Base-by-base conservation (phyloP, 1,284 basidiomycete genomes). In the Vanrija sp. region DNA sequence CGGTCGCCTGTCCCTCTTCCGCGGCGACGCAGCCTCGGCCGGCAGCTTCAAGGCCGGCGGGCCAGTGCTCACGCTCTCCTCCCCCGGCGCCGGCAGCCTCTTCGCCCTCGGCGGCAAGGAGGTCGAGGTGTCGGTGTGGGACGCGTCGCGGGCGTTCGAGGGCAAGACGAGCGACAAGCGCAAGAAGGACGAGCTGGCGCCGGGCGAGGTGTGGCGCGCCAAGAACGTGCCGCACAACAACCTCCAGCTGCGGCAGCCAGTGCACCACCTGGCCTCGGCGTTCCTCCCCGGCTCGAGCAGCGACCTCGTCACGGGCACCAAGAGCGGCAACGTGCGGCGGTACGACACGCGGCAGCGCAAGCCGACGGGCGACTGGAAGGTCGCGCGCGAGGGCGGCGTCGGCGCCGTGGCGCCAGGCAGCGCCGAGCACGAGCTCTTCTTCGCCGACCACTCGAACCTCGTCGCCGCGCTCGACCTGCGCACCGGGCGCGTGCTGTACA, bases 61-160 rank as follows among this genome's bases (percentile, higher is more conserved):
- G 2, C 71, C 71, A 2, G 53, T 75, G 4, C 64, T 65, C 18
- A 63, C 69, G n/a, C 57, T 75, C 39, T 79, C 80, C n/a, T 65
- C 73, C 0, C 53, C 67, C 0, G 72, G 88, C 15, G 80, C 82
- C 48, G 75, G 74, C 5, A 69, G 77, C 22, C 80, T 80, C 0
- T 91, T 94, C 73, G 83, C 85, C 0, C 86, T 90, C 59, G 91
- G 86, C 6, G 91, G 91, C 4, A 85, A 93, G 63, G 91, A 94
- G 72, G 87, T 94, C 16, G 89, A 93, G 55, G 71, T 91, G 3
- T 90, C 88, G 1, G 66, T 93, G 1, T 94, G 88, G 87, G 81
- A 89, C 66, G 80, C 83, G 3, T 85, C 89, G 65, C 72, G 77
- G 41, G 84, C 88, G 0, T 89, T 94, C 47, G 64, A 62, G 9